Conservation (phyloP, 495 filamentous ascomycete genomes). For the Aspergillus hancockii region DNA sequence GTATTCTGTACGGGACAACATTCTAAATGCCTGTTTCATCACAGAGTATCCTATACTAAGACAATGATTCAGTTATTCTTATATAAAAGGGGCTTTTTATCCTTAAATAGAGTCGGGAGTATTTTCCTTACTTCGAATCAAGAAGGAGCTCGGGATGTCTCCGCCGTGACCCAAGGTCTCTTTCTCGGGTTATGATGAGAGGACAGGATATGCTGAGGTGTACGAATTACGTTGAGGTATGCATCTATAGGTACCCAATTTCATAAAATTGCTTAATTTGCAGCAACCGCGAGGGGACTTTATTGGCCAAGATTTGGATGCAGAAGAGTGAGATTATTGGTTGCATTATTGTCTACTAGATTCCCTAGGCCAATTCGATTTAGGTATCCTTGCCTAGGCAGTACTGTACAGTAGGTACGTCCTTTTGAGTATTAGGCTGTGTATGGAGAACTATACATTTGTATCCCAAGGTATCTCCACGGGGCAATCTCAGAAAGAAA, state of each 20-base stretch:
- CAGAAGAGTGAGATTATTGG: background rate
- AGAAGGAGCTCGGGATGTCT: background rate
- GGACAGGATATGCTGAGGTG: background rate
- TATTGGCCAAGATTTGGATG: background rate
- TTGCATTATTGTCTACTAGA: background rate
- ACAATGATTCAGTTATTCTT: constrained; percentile 1
- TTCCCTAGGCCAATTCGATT: background rate
- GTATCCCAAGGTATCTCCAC: background rate
- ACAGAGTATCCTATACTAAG: background rate
- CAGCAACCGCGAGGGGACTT: background rate
- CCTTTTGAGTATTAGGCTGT: background rate
- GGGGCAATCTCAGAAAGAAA: background rate
- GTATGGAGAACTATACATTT: background rate
- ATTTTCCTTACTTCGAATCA: background rate
- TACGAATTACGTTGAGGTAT: background rate
- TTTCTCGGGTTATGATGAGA: background rate
- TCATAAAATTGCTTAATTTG: background rate
- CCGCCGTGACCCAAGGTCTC: background rate
- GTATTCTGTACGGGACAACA: background rate
- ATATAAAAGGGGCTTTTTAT: background rate
- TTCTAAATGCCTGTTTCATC: background rate
- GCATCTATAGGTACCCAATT: background rate
- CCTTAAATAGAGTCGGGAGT: background rate
- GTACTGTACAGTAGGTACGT: background rate
- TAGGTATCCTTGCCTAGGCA: background rate